Evolutionary conservation across 2,329 filamentous ascomycete species (phyloP).

Genomic region (Cadophora sp.): DNA sequence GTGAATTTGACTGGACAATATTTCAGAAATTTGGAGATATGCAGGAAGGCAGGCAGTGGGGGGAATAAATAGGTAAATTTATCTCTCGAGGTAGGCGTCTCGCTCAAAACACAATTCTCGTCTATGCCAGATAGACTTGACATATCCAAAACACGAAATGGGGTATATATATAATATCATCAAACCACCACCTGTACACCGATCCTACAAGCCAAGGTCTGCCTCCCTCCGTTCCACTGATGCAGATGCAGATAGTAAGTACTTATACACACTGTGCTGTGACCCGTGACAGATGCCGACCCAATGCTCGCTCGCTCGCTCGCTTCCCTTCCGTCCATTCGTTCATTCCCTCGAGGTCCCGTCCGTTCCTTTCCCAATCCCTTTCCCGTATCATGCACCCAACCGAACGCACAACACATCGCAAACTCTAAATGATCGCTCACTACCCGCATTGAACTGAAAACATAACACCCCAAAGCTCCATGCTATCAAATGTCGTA

Average conservation of each 20-base stretch:
- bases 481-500: conserved; percentile 22
- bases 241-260: conserved; percentile 26
- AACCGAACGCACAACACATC: conserved; percentile 5
- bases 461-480: conserved; percentile 16
- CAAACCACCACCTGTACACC: conserved; percentile 27
- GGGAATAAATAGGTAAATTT: not conserved
- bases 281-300: conserved; percentile 26
- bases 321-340: not conserved
- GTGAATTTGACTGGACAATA: not conserved
- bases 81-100: not conserved
- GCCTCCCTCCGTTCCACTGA: conserved; percentile 10
- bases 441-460: conserved; percentile 17
- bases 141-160: conserved; percentile 20
- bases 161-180: conserved; percentile 37
- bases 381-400: not conserved
- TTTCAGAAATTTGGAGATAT: not conserved
- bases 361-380: too few species aligned
- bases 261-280: conserved; percentile 28
- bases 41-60: not conserved
- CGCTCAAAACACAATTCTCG: not conserved
- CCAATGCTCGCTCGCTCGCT: conserved; percentile 23
- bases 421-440: conserved; percentile 13
- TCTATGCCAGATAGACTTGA: conserved; percentile 18
- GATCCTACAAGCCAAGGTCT: conserved; percentile 32
- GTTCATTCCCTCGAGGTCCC: conserved; percentile 1